Evolutionary conservation across 2,329 filamentous ascomycete species (phyloP).

Genomic region (Cladophialophora carrionii): DNA sequence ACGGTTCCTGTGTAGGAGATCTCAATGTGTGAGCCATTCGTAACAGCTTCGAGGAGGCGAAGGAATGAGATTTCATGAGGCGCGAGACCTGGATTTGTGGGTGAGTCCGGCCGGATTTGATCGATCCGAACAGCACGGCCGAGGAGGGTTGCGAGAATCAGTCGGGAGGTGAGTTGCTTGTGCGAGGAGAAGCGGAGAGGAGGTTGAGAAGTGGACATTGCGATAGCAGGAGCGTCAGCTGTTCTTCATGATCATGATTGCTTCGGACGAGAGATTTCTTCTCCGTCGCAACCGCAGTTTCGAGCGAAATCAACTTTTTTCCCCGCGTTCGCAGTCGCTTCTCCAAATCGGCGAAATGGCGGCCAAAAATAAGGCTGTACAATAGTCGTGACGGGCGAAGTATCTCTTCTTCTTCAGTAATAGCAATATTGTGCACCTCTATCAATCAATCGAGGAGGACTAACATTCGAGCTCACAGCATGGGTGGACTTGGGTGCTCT

Average conservation of each 20-base stretch:
- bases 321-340: not conserved
- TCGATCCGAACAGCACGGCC: constrained; percentile 89
- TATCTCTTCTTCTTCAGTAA: too few species aligned
- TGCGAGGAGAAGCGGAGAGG: constrained; percentile 79
- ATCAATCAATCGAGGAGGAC: too few species aligned
- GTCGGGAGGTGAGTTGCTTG: constrained; percentile 77
- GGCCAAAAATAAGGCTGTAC: not conserved
- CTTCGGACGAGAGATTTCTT: not conserved
- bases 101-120: constrained; percentile 84
- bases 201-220: constrained; percentile 51
- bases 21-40: constrained; percentile 92
- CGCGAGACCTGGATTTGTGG: constrained; percentile 83
- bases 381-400: too few species aligned
- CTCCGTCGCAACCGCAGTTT: not conserved
- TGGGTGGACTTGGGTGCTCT: too few species aligned
- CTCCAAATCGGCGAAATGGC: not conserved
- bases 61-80: constrained; percentile 95
- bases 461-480: too few species aligned
- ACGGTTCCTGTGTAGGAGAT: constrained; percentile 96
- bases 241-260: not conserved
- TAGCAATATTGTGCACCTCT: too few species aligned
- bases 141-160: constrained; percentile 88
- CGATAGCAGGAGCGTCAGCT: not conserved
- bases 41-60: constrained; percentile 88
- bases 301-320: constrained; percentile 4